Evolutionary conservation across 345 rosid species (phyloP).

Genomic region (Kernera saxatilis): DNA sequence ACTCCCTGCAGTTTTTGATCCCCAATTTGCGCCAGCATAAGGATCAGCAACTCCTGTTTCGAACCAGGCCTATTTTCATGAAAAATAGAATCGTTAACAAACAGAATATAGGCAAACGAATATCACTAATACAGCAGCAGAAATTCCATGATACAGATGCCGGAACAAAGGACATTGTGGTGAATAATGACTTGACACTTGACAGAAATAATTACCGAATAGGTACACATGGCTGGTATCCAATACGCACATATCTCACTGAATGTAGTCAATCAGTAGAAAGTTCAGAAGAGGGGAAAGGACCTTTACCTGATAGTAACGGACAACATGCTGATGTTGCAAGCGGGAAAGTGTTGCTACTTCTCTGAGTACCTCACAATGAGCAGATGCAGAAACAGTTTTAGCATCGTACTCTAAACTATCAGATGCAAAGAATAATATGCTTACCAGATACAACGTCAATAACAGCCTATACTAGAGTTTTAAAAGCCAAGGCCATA

Average conservation of each 20-base stretch:
- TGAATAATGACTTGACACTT: slow-evolving; percentile 3
- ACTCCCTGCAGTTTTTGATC: slow-evolving; percentile 74
- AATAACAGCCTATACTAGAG: slow-evolving; percentile 3
- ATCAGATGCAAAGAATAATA: not conserved
- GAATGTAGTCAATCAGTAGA: slow-evolving; percentile 7
- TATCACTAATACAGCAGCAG: not conserved
- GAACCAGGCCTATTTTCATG: slow-evolving; percentile 64
- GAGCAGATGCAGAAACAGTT: slow-evolving; percentile 10
- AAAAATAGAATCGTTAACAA: not conserved
- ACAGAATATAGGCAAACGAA: not conserved
- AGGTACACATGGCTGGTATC: not conserved
- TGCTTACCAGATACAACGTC: slow-evolving; percentile 1
- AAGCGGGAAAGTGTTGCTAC: slow-evolving; percentile 95
- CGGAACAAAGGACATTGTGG: not conserved
- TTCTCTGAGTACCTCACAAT: slow-evolving; percentile 60
- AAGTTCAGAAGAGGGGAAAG: slow-evolving; percentile 11
- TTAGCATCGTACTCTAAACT: slow-evolving; percentile 15
- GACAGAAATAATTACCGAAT: not conserved
- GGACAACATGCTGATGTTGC: slow-evolving; percentile 99
- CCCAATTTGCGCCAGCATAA: slow-evolving; percentile 55
- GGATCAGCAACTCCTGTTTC: slow-evolving; percentile 82
- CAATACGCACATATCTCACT: not conserved
- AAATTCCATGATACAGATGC: not conserved
- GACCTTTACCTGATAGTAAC: slow-evolving; percentile 81
- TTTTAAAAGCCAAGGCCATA: slow-evolving; percentile 13